These are phyloP conservation scores for Hysterium pulicare DNA, from an alignment of 2,329 filamentous ascomycete species.

Conservation along the genomic window DNA sequence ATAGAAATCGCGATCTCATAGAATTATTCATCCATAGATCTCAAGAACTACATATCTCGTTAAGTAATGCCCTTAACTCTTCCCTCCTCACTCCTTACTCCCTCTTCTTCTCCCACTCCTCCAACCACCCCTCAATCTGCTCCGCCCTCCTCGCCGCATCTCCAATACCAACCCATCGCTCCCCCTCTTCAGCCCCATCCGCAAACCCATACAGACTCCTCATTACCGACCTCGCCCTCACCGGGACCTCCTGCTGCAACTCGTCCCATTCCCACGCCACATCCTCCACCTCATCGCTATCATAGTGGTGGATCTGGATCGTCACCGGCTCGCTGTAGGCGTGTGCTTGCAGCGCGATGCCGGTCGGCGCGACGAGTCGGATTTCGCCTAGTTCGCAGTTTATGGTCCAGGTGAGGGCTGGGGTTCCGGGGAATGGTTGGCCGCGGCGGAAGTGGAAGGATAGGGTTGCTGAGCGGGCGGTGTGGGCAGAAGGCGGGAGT, in stretches of 20 bases:
- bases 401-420: slow-evolving; percentile 49
- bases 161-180: slow-evolving; percentile 25
- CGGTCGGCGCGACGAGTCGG: slow-evolving; percentile 24
- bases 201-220: slow-evolving; percentile 19
- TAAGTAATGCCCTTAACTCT: too few species aligned
- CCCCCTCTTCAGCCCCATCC: slow-evolving; percentile 13
- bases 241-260: slow-evolving; percentile 26
- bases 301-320: slow-evolving; percentile 52
- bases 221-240: slow-evolving; percentile 16
- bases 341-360: slow-evolving; percentile 14
- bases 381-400: slow-evolving; percentile 42
- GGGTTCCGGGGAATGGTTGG: slow-evolving; percentile 48
- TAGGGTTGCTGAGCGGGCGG: slow-evolving; percentile 41
- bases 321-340: slow-evolving; percentile 34
- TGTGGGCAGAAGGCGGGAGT: slow-evolving; percentile 8
- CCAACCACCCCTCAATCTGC: slow-evolving; percentile 15
- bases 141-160: slow-evolving; percentile 20
- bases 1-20: too few species aligned
- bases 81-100: too few species aligned
- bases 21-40: too few species aligned
- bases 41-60: too few species aligned
- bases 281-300: slow-evolving; percentile 44
- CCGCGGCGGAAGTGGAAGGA: slow-evolving; percentile 48
- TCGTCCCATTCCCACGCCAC: slow-evolving; percentile 44
- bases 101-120: too few species aligned